These are phyloP conservation scores for Prinsepia uniflora DNA, from an alignment of 306 rosid genomes.

Conservation along the genomic window DNA sequence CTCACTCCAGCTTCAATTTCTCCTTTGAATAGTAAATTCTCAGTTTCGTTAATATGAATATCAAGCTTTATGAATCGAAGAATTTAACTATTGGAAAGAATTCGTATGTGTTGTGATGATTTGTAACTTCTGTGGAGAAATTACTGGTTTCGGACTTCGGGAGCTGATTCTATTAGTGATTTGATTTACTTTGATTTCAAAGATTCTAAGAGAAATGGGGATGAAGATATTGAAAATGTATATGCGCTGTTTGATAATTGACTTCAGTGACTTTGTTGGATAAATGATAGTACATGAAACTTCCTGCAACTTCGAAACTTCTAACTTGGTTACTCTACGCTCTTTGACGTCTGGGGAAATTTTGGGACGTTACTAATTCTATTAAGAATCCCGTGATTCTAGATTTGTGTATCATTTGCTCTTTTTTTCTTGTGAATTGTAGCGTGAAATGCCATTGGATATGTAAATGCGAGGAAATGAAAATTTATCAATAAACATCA, in stretches of 20 bases:
- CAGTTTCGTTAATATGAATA: slow-evolving; percentile 9
- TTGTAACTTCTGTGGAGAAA: not conserved
- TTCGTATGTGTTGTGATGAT: not conserved
- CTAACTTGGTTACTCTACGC: not conserved
- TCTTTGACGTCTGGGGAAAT: not conserved
- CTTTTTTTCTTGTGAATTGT: not conserved
- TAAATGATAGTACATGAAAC: not conserved
- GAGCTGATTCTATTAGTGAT: not conserved
- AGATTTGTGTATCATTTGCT: not conserved
- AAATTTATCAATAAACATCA: not conserved
- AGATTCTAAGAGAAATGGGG: not conserved
- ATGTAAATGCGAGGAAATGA: not conserved
- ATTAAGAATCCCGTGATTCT: not conserved
- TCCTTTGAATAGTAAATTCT: slow-evolving; percentile 4
- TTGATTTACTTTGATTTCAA: not conserved
- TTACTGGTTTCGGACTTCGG: not conserved
- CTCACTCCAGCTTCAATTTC: not conserved
- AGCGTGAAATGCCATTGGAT: not conserved
- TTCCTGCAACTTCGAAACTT: slow-evolving; percentile 1
- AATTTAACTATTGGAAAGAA: not conserved
- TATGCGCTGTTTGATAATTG: not conserved
- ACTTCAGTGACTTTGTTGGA: not conserved
- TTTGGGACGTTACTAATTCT: not conserved
- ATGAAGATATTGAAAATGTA: not conserved
- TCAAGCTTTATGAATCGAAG: not conserved